Conservation (phyloP, 345 rosid genomes). For the Acer campestre region DNA sequence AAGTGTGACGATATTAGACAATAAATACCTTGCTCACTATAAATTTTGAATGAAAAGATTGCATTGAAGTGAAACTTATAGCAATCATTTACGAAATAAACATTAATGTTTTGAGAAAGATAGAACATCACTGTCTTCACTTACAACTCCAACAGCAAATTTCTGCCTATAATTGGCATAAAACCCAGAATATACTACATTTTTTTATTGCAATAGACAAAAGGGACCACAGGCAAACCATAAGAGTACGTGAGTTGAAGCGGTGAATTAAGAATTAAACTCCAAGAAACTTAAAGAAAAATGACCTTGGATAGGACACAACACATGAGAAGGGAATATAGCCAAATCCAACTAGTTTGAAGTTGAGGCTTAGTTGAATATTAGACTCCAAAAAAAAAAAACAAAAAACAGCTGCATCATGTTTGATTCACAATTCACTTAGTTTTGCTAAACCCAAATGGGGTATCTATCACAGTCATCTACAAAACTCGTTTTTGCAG, state of each 20-base stretch:
- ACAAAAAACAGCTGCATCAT: too few species aligned
- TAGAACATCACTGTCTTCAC: neutral
- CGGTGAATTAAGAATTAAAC: neutral
- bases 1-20: neutral
- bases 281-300: too few species aligned
- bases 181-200: neutral
- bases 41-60: neutral
- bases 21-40: too few species aligned
- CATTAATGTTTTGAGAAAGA: neutral
- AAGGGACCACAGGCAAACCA: neutral
- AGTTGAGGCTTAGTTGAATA: too few species aligned
- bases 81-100: neutral
- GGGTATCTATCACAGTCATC: neutral
- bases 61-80: too few species aligned
- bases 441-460: neutral
- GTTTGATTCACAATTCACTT: neutral
- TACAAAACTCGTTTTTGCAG: neutral
- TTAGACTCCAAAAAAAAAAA: too few species aligned
- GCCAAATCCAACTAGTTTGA: too few species aligned
- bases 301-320: too few species aligned
- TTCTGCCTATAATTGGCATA: neutral
- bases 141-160: neutral
- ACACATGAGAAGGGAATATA: too few species aligned
- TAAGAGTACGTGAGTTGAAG: neutral
- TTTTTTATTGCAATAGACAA: neutral